Evolutionary conservation across 2,329 filamentous ascomycete genomes (phyloP).

Genomic region (Colletotrichum sp.): DNA sequence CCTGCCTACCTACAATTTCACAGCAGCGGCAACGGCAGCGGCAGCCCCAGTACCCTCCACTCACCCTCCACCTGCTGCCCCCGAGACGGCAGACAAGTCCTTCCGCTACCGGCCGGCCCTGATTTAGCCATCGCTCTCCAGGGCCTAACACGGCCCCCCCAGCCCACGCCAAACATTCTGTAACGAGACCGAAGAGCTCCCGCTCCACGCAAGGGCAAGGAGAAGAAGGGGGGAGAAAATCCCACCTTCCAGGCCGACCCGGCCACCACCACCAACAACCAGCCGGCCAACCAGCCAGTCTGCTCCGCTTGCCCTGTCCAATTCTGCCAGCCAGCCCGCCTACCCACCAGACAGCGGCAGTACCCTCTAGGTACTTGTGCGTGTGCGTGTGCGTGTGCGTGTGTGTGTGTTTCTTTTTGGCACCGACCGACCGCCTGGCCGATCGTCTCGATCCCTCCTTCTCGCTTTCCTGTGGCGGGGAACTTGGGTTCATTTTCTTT

Average conservation of each 20-base stretch:
- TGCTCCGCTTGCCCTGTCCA: background rate
- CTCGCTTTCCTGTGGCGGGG: constrained; percentile 14
- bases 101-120: constrained; percentile 16
- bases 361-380: background rate
- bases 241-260: constrained; percentile 12
- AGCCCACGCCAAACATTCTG: constrained; percentile 21
- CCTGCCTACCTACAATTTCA: background rate
- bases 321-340: background rate
- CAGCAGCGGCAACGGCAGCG: background rate
- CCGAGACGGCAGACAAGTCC: background rate
- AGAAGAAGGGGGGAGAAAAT: background rate
- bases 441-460: constrained; percentile 17
- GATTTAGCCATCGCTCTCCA: constrained; percentile 2
- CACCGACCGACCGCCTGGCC: constrained; percentile 12
- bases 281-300: background rate
- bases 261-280: background rate
- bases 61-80: background rate
- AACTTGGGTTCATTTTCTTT: constrained; percentile 12
- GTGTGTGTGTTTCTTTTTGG: background rate
- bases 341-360: background rate
- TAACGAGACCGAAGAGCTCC: constrained; percentile 21
- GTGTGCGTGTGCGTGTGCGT: too few relatives aligned
- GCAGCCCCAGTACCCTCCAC: background rate
- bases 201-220: constrained; percentile 21
- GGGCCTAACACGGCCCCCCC: constrained; percentile 18